Conservation (phyloP, 441 rosid species). For the Dalechampia spathulata region DNA sequence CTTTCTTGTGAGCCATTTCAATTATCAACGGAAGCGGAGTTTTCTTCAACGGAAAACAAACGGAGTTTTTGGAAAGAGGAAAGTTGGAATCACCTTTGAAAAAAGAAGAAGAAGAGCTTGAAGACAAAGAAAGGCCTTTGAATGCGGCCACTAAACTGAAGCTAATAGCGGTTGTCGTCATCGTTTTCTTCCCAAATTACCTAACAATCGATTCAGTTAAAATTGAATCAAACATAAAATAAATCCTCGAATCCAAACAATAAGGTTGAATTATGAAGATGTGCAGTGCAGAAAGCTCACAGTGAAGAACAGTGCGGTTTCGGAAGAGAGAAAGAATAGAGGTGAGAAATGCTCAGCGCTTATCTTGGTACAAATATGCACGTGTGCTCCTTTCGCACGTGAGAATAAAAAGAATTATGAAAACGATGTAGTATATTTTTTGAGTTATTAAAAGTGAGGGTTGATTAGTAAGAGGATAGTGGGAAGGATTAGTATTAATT, state of each 20-base stretch:
- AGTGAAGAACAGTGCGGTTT: neutral
- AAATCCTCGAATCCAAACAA: no score
- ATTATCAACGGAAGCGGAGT: conserved; percentile 54
- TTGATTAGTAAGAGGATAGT: no score
- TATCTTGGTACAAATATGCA: neutral
- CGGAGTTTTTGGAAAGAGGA: conserved; percentile 24
- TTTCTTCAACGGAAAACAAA: conserved; percentile 31
- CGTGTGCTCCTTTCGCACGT: neutral
- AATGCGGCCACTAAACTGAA: conserved; percentile 49
- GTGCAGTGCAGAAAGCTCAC: neutral
- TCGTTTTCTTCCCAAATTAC: neutral
- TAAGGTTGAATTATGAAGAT: no score
- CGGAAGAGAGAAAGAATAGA: neutral
- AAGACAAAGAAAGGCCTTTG: conserved; percentile 49
- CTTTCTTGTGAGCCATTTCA: conserved; percentile 92
- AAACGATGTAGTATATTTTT: no score
- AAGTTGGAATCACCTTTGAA: conserved; percentile 40
- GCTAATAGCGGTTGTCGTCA: conserved; percentile 41
- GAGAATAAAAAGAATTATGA: neutral
- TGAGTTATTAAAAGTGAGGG: no score
- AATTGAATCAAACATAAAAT: no score
- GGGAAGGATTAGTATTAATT: no score
- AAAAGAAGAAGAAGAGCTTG: conserved; percentile 50
- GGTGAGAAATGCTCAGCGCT: neutral
- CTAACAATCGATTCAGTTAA: no score